These are phyloP conservation scores for Penicillium cosmopolitanum DNA, from an alignment of 495 filamentous ascomycete species.

Conservation along the genomic window DNA sequence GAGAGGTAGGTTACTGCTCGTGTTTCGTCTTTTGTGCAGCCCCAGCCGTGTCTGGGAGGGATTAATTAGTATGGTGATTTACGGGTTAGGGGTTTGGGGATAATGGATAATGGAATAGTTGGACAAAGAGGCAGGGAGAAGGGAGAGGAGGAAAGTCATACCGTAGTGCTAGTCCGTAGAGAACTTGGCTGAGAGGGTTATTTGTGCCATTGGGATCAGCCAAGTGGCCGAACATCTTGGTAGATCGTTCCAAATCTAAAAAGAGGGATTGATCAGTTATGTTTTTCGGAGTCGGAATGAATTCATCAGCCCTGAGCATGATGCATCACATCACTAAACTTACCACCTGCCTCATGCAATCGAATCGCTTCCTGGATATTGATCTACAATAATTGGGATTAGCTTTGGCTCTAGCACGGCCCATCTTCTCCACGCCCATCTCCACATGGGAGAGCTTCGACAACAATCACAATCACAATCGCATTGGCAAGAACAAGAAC, in stretches of 20 bases:
- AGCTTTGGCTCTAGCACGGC: conserved; percentile 8
- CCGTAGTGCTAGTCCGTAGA: conserved; percentile 93
- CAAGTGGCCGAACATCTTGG: conserved; percentile 81
- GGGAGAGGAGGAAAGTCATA: conserved; percentile 41
- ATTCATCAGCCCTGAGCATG: not conserved
- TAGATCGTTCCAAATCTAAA: conserved; percentile 68
- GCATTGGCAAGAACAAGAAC: not conserved
- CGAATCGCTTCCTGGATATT: conserved; percentile 96
- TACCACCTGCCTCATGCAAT: conserved; percentile 83
- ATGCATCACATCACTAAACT: conserved; percentile 19
- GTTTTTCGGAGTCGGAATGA: not conserved
- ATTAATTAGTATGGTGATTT: not conserved
- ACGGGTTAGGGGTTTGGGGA: no score
- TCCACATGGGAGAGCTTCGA: no score
- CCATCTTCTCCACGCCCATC: not conserved
- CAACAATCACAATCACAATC: no score
- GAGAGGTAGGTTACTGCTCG: conserved; percentile 82
- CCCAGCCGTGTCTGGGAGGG: conserved; percentile 84
- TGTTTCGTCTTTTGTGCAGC: conserved; percentile 70
- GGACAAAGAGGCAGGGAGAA: no score
- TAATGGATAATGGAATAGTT: no score
- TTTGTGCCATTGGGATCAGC: conserved; percentile 85
- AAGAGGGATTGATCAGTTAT: not conserved
- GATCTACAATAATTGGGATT: conserved; percentile 49
- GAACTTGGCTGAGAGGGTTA: conserved; percentile 92